Evolutionary conservation across 108 stramenopile species (phyloP), one percentile per base, ranked within the genome.

Genomic region (Skeletonema costatum): DNA sequence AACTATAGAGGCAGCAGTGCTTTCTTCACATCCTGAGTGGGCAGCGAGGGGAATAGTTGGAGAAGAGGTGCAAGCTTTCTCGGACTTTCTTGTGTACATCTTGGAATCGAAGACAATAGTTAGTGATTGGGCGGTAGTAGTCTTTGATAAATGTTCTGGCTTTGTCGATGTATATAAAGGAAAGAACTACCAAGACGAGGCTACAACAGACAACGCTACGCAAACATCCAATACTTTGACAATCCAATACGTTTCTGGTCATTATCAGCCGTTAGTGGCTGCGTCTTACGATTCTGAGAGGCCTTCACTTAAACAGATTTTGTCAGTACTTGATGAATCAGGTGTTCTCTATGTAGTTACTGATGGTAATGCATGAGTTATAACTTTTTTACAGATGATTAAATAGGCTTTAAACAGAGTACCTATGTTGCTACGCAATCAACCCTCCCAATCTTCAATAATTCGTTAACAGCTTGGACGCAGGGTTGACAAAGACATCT

Each of bases 21-120:
- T 89, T 4, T 71, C 73, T 12, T 81, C 88, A 11, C 88, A 89
- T 61, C 88, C 88, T 8, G 88, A 89, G 75, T 89, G 88, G 88
- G 86, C 74, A 32, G 84, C 81, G 7, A 53, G 53, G 71, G 88
- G 85, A 16, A 74, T 85, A 53, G 88, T 89, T 19, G 88, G 88
- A 7, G 88, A 89, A 74, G 81, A 87, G 75, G 82, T 85, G 2
- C 82, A 89, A 60, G 88, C 88, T 13, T 89, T 89, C 66, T 85
- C 86, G 2, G 88, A 89, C 68, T 89, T 89, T 73, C 64, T 89
- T 31, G 88, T 89, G 17, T 89, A 89, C 56, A 63, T 75, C 4
- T 74, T 89, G 4, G 88, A 89, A 60, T 83, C 85, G 25, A 67
- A 68, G 25, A 85, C 86, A 16, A 61, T 87, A 9, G 19, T 89